A percentile compares a stretch with the other conserved stretches of the same genome.
These are phyloP conservation scores for Phyllosticta citriasiana DNA, from an alignment of 2,329 filamentous ascomycete species.

Conservation along the genomic window DNA sequence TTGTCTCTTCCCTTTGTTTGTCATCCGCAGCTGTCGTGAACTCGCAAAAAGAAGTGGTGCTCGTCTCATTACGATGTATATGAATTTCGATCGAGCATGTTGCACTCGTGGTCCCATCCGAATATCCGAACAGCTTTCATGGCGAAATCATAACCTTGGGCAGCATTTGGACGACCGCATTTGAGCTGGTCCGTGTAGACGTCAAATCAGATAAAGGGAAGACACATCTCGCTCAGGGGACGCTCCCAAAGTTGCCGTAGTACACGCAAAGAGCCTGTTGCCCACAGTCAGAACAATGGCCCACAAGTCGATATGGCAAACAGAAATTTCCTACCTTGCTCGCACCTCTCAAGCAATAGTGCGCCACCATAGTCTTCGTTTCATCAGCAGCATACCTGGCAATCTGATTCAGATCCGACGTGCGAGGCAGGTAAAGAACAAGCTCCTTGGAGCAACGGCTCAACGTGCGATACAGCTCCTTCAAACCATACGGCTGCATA, in stretches of 20 bases:
- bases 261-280: slow-evolving; percentile 7
- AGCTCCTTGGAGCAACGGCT: slow-evolving; percentile 37
- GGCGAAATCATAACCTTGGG: not conserved
- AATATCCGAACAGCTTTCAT: too few relatives aligned
- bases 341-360: slow-evolving; percentile 9
- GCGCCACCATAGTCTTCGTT: slow-evolving; percentile 26
- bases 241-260: slow-evolving; percentile 1
- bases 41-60: too few relatives aligned
- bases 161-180: not conserved
- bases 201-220: not conserved
- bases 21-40: too few relatives aligned
- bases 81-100: too few relatives aligned
- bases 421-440: slow-evolving; percentile 72
- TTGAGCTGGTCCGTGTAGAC: not conserved
- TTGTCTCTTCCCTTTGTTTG: too few relatives aligned
- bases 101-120: too few relatives aligned
- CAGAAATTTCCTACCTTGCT: slow-evolving; percentile 2
- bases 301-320: not conserved
- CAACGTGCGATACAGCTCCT: slow-evolving; percentile 32
- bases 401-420: slow-evolving; percentile 29
- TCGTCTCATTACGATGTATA: too few relatives aligned
- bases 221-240: not conserved
- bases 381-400: slow-evolving; percentile 23
- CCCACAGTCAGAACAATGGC: not conserved
- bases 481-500: slow-evolving; percentile 79